These are phyloP conservation scores for Vachellia pachyceras DNA, from an alignment of 306 rosid genomes.

Conservation along the genomic window DNA sequence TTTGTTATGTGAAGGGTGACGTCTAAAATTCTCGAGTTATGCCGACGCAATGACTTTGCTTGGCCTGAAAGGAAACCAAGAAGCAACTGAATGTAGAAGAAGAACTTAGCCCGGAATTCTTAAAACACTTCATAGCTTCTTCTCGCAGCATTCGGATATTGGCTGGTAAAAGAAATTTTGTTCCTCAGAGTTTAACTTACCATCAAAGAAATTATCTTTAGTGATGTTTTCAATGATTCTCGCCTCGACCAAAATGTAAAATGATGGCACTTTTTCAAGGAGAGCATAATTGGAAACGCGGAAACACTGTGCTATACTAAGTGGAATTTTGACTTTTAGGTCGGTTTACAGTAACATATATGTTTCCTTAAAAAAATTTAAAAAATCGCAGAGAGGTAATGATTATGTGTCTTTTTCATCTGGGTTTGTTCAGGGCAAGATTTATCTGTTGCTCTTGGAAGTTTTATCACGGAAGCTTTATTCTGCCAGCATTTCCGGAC, in stretches of 20 bases:
- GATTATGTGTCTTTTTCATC: constrained; percentile 46
- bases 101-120: not conserved
- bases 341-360: constrained; percentile 24
- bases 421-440: constrained; percentile 39
- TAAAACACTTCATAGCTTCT: not conserved
- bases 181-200: not conserved
- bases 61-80: not conserved
- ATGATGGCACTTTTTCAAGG: constrained; percentile 30
- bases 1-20: not conserved
- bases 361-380: constrained; percentile 18
- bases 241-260: constrained; percentile 28
- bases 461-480: constrained; percentile 47
- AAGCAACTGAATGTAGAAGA: not conserved
- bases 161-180: not conserved
- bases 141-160: not conserved
- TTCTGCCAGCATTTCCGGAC: constrained; percentile 50
- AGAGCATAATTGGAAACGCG: constrained; percentile 46
- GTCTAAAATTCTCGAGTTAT: not conserved
- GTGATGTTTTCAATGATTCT: constrained; percentile 22
- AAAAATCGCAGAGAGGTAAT: constrained; percentile 39
- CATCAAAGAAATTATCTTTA: not conserved
- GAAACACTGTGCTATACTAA: constrained; percentile 35
- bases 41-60: not conserved
- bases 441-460: constrained; percentile 53
- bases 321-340: constrained; percentile 49